Conservation (phyloP, 2,329 filamentous ascomycete species). For the Gliomastix tumulicola region DNA sequence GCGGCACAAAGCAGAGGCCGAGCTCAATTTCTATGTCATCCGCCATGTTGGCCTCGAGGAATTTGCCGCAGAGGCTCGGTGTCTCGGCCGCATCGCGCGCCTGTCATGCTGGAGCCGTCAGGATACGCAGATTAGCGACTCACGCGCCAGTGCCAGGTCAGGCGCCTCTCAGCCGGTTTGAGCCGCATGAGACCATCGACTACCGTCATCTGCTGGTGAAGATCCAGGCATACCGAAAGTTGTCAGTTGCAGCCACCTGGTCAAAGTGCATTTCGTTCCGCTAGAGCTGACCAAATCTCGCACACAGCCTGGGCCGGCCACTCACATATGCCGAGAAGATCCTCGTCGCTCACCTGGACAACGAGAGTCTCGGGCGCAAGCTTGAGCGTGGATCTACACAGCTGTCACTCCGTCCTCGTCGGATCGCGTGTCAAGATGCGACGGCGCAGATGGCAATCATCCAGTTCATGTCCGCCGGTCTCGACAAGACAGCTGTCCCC, state of each 20-base stretch:
- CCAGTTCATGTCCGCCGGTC: constrained; percentile 9
- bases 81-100: no score
- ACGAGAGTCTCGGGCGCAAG: background rate
- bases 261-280: background rate
- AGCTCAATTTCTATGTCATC: no score
- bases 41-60: no score
- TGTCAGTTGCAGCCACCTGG: background rate
- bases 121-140: background rate
- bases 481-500: constrained; percentile 5
- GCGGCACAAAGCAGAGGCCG: no score
- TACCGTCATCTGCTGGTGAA: background rate
- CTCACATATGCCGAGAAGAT: constrained; percentile 7
- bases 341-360: constrained; percentile 3
- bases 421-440: constrained; percentile 8
- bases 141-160: background rate
- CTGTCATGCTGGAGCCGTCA: no score
- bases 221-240: background rate
- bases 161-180: background rate
- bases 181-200: background rate
- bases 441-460: constrained; percentile 10
- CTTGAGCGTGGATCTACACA: constrained; percentile 4
- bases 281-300: background rate
- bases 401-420: constrained; percentile 4
- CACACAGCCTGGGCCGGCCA: constrained; percentile 1
- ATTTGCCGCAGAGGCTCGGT: no score